These are phyloP conservation scores for Cucumis melo DNA, from an alignment of 306 rosid species.

Conservation along the genomic window DNA sequence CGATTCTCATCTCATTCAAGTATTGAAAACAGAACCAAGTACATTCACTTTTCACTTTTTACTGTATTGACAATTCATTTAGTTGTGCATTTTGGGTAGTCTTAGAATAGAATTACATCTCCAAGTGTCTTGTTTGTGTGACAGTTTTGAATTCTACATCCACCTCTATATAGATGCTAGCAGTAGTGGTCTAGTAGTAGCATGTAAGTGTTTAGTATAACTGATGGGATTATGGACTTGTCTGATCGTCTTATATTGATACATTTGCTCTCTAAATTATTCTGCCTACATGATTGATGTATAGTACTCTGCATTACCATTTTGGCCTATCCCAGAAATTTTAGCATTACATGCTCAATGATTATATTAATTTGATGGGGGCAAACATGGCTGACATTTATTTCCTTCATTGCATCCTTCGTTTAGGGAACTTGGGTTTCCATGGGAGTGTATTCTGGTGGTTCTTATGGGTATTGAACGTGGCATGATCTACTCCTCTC, in stretches of 20 bases:
- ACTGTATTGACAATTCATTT: not conserved
- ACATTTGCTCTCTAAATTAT: not conserved
- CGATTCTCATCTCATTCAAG: not conserved
- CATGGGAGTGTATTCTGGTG: constrained; percentile 92
- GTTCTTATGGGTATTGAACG: constrained; percentile 62
- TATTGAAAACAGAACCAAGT: not conserved
- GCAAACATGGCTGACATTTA: not conserved
- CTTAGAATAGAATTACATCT: not conserved
- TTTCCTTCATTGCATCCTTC: not conserved
- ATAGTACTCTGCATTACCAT: not conserved
- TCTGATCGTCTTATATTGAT: not conserved
- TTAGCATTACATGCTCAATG: not conserved
- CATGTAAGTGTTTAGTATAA: not conserved
- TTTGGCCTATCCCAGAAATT: not conserved
- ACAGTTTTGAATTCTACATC: not conserved
- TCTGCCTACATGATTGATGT: not conserved
- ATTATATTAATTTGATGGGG: no score
- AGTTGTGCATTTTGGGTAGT: not conserved
- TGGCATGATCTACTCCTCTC: constrained; percentile 79
- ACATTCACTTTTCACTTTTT: not conserved
- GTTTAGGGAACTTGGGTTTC: constrained; percentile 69
- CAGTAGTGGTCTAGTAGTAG: not conserved
- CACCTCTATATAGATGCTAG: not conserved
- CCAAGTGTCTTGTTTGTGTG: not conserved
- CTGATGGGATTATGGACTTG: not conserved